These are phyloP conservation scores for Blumeriella jaapii DNA, from an alignment of 2,329 filamentous ascomycete species.

Conservation along the genomic window DNA sequence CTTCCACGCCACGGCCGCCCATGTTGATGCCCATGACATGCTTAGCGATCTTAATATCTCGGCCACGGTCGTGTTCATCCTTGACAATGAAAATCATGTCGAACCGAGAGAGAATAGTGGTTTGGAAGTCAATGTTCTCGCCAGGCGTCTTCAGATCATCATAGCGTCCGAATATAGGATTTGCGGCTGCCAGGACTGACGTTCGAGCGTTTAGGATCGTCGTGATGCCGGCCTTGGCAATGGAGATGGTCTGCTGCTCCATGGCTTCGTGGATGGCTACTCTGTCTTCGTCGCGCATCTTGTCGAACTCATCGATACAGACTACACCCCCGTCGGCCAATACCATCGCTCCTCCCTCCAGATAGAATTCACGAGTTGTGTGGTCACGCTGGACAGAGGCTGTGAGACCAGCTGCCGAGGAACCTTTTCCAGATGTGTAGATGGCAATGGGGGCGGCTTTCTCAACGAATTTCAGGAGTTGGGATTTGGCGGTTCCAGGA, in stretches of 20 bases:
- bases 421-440: constrained; percentile 97
- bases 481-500: constrained; percentile 95
- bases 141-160: constrained; percentile 96
- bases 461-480: constrained; percentile 93
- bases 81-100: constrained; percentile 99
- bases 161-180: constrained; percentile 95
- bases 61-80: constrained; percentile 80
- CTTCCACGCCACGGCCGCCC: constrained; percentile 73
- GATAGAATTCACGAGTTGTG: constrained; percentile 87
- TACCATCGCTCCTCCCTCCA: constrained; percentile 97
- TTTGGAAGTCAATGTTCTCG: constrained; percentile 99
- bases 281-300: constrained; percentile 97
- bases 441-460: constrained; percentile 94
- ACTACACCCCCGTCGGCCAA: constrained; percentile 93
- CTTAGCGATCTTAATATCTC: constrained; percentile 86
- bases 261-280: constrained; percentile 99
- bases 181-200: constrained; percentile 88
- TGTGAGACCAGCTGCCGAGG: constrained; percentile 91
- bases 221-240: constrained; percentile 96
- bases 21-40: constrained; percentile 98
- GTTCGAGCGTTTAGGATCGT: constrained; percentile 95
- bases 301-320: constrained; percentile 98
- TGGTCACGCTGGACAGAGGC: constrained; percentile 92
- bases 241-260: constrained; percentile 99
- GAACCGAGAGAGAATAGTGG: constrained; percentile 93